Evolutionary conservation across 192 early-diverging fungal species (phyloP).

Genomic region (Backusella liffmaniae): DNA sequence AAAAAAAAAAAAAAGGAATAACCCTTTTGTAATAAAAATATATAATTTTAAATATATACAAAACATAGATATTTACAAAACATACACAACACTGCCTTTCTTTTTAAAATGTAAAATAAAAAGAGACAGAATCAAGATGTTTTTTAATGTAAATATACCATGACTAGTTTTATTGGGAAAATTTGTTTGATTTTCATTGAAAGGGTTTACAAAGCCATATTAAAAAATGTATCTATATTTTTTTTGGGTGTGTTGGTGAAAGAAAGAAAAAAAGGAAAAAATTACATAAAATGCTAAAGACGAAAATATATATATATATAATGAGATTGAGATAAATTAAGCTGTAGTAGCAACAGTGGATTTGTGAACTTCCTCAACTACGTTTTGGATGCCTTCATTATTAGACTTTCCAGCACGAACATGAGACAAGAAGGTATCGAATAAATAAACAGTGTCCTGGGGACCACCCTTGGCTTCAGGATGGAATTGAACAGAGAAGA

Average conservation of each 20-base stretch:
- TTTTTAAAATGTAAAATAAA: not conserved
- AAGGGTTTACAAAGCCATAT: not conserved
- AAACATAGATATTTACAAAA: not conserved
- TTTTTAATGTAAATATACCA: not conserved
- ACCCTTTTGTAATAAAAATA: not conserved
- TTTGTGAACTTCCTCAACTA: not conserved
- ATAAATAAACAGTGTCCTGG: conserved; percentile 88
- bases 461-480: conserved; percentile 95
- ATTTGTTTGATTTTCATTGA: not conserved
- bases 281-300: not conserved
- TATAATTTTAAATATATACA: not conserved
- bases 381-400: not conserved
- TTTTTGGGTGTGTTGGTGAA: not conserved
- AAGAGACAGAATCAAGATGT: not conserved
- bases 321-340: not conserved
- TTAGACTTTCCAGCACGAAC: conserved; percentile 59
- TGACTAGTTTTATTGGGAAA: not conserved
- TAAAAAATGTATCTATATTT: not conserved
- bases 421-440: conserved; percentile 73
- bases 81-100: not conserved
- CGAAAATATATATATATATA: not conserved
- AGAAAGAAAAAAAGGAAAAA: not conserved
- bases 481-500: conserved; percentile 91
- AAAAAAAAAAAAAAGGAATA: not conserved
- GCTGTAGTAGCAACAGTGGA: conserved; percentile 8